A percentile compares a stretch with the other conserved stretches of the same genome.
These are phyloP conservation scores for Sporobolomyces roseus DNA, from an alignment of 768 basidiomycete species.

Conservation along the genomic window DNA sequence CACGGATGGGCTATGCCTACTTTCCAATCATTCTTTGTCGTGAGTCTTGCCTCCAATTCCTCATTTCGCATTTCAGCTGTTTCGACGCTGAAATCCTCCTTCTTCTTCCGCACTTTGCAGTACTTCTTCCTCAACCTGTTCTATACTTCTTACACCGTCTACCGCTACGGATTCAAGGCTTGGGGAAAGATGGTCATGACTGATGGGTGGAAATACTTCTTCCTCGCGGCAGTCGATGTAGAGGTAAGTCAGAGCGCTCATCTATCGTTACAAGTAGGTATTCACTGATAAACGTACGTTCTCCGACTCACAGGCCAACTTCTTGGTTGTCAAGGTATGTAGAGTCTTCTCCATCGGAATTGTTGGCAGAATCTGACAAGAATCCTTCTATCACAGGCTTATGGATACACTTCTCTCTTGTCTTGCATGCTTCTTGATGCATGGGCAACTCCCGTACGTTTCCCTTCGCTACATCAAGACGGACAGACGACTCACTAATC, in stretches of 20 bases:
- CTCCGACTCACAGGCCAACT: conserved; percentile 23
- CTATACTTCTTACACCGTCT: conserved; percentile 44
- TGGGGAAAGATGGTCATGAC: conserved; percentile 42
- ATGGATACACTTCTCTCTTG: conserved; percentile 42
- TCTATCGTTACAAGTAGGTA: background rate
- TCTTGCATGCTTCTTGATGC: conserved; percentile 42
- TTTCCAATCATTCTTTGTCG: conserved; percentile 26
- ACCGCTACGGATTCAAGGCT: conserved; percentile 42
- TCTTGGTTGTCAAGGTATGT: conserved; percentile 41
- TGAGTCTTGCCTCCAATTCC: background rate
- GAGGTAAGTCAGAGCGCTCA: conserved; percentile 5
- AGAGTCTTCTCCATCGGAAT: background rate
- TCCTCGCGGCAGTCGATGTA: conserved; percentile 38
- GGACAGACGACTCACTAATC: too few species aligned
- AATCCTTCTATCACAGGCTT: conserved; percentile 1
- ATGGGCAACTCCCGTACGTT: conserved; percentile 34
- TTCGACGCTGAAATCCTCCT: background rate
- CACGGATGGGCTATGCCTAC: conserved; percentile 32
- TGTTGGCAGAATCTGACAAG: too few species aligned
- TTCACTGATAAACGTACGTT: background rate
- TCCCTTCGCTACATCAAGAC: too few species aligned
- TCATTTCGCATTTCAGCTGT: too few species aligned
- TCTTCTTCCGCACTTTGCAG: background rate
- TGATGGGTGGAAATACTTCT: conserved; percentile 44
- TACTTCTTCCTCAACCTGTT: conserved; percentile 39